Evolutionary conservation across 768 basidiomycete genomes (phyloP), one percentile per base, ranked within the genome.

Genomic region (Fibroporia radiculosa): DNA sequence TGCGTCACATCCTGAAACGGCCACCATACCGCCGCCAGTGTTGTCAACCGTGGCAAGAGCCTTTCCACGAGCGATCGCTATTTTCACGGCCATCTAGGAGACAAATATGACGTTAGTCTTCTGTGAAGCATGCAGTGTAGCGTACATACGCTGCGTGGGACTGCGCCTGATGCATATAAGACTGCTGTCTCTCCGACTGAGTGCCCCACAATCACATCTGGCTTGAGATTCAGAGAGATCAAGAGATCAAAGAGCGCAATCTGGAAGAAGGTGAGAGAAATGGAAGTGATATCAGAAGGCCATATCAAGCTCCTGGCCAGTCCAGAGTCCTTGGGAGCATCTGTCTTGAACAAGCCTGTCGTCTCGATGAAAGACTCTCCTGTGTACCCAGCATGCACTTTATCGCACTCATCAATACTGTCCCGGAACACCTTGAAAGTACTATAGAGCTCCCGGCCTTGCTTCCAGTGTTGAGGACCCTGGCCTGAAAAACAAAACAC

Each of bases 131-230:
- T n/a, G n/a, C n/a, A n/a, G n/a, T n/a, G n/a, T n/a, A n/a, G n/a
- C n/a, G n/a, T n/a, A n/a, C n/a, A n/a, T n/a, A n/a, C n/a, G n/a
- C n/a, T 61, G 38, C 65, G 64, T 0, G 67, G 53, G 1, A 55
- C 64, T 4, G 73, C 69, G 16, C 71, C 70, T 2, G 69, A 71
- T 0, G 70, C 65, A 43, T 71, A 71, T 7, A 73, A 45, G 19
- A 73, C 42, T 0, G 67, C 65, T 0, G 70, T 70, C 47, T 74
- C 73, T 11, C 73, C 73, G 8, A 70, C 70, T 16, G 72, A 73
- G 53, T 73, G 71, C 0, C 73, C 73, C 3, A 74, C 36, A 12
- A 73, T 55, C 6, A 58, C 54, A 35, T 70, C 64, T 0, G 73
- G 71, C 12, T 44, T 48, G 28, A 71, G 43, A 6, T 68, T 66